Conservation (phyloP, 768 basidiomycete species). For the Lepiota brunneoincarnata region DNA sequence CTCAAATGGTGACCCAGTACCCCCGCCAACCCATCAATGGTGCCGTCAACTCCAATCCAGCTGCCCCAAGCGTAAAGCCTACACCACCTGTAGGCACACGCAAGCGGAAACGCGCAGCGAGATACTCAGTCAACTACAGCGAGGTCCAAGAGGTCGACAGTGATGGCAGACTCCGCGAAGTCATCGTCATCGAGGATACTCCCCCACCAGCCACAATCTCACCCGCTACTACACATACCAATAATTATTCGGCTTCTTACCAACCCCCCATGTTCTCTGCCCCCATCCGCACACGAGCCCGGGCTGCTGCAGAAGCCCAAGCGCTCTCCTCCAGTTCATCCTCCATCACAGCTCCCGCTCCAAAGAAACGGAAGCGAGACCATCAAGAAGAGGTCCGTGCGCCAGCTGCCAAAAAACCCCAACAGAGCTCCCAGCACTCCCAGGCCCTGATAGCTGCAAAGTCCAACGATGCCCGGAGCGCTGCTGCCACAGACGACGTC, state of each 20-base stretch:
- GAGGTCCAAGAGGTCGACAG: slow-evolving; percentile 86
- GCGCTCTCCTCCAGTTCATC: slow-evolving; percentile 70
- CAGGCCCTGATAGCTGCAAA: slow-evolving; percentile 50
- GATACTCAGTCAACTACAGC: slow-evolving; percentile 82
- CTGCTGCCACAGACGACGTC: slow-evolving; percentile 66
- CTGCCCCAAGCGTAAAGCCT: slow-evolving; percentile 62
- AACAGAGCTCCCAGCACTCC: slow-evolving; percentile 46
- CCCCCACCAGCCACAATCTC: slow-evolving; percentile 81
- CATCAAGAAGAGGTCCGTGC: slow-evolving; percentile 70
- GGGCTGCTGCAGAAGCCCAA: slow-evolving; percentile 84
- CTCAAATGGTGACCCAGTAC: slow-evolving; percentile 64
- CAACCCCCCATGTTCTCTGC: slow-evolving; percentile 75
- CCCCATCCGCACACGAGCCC: slow-evolving; percentile 79
- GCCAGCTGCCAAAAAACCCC: slow-evolving; percentile 61
- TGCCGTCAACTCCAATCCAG: slow-evolving; percentile 31
- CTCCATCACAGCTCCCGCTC: slow-evolving; percentile 62
- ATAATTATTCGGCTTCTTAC: slow-evolving; percentile 74
- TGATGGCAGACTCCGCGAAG: slow-evolving; percentile 73
- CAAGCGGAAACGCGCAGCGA: slow-evolving; percentile 81
- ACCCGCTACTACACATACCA: slow-evolving; percentile 68
- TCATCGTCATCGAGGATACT: slow-evolving; percentile 92
- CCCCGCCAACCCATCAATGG: slow-evolving; percentile 56
- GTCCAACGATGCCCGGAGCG: slow-evolving; percentile 68
- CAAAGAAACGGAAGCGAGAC: slow-evolving; percentile 86
- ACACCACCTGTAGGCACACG: slow-evolving; percentile 71